These are phyloP conservation scores for Cladosporium sp. DNA, from an alignment of 2,329 filamentous ascomycete species.

Conservation along the genomic window DNA sequence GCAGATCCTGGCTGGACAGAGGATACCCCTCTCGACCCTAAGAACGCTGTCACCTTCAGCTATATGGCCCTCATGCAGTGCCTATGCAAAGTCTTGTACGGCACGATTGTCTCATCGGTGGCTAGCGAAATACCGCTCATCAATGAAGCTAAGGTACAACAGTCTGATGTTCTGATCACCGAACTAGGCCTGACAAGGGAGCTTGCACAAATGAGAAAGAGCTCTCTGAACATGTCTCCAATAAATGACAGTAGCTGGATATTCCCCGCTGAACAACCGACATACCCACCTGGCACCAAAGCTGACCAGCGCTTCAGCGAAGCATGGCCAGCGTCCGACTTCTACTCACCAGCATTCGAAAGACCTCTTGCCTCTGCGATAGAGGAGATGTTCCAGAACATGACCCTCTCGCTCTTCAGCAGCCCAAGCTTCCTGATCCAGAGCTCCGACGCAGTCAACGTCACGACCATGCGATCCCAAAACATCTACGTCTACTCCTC, in stretches of 20 bases:
- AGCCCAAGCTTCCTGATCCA: not conserved
- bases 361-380: not conserved
- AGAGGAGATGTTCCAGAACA: constrained; percentile 2
- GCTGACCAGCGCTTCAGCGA: not conserved
- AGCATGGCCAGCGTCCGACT: constrained; percentile 1
- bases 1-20: not conserved
- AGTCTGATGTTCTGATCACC: not conserved
- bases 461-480: not conserved
- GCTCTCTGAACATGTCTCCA: not conserved
- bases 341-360: not conserved
- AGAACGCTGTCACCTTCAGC: not conserved
- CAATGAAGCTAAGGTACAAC: not conserved
- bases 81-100: not conserved
- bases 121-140: not conserved
- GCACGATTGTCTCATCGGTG: not conserved
- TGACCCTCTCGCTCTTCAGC: constrained; percentile 1
- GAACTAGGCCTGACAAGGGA: not conserved
- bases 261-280: not conserved
- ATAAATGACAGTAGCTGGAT: not conserved
- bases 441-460: not conserved
- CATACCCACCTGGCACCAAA: not conserved
- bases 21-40: not conserved
- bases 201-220: not conserved
- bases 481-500: not conserved
- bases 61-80: not conserved